phyloP scores from a whole-genome alignment of 257 asterid species.

The Paraleonurus japonicus region DNA sequence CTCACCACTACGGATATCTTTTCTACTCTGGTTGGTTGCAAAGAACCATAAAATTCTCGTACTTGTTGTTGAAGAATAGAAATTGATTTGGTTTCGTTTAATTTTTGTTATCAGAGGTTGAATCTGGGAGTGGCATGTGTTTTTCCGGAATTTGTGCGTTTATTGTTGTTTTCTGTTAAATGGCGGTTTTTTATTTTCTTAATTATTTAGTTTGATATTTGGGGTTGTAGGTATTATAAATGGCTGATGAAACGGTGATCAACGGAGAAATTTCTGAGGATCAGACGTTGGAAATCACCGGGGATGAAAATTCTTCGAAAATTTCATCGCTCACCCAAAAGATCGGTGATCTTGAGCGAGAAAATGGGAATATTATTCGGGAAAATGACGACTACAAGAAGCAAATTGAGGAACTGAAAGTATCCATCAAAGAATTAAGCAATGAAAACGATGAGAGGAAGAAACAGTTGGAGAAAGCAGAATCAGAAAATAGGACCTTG shows the following conservation, averaged over 20 bases:
- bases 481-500: slow-evolving; percentile 40
- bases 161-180: not conserved
- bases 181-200: not conserved
- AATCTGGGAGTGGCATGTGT: not conserved
- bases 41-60: not conserved
- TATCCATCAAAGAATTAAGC: slow-evolving; percentile 33
- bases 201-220: not conserved
- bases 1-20: not conserved
- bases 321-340: slow-evolving; percentile 39
- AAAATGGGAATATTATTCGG: slow-evolving; percentile 34
- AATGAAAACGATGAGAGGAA: slow-evolving; percentile 40
- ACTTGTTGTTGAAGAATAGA: not conserved
- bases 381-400: slow-evolving; percentile 45
- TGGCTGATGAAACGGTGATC: slow-evolving; percentile 54
- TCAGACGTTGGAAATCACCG: slow-evolving; percentile 46
- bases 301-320: slow-evolving; percentile 42
- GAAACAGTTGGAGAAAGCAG: slow-evolving; percentile 35
- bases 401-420: slow-evolving; percentile 44
- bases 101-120: not conserved
- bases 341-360: slow-evolving; percentile 49
- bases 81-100: not conserved
- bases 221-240: slow-evolving; percentile 29
- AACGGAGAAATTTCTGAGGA: slow-evolving; percentile 51
- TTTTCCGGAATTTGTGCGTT: not conserved
- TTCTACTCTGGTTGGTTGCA: slow-evolving; percentile 9